Base-by-base conservation (phyloP, 2,329 filamentous ascomycete species). In the Penicillium paneum region DNA sequence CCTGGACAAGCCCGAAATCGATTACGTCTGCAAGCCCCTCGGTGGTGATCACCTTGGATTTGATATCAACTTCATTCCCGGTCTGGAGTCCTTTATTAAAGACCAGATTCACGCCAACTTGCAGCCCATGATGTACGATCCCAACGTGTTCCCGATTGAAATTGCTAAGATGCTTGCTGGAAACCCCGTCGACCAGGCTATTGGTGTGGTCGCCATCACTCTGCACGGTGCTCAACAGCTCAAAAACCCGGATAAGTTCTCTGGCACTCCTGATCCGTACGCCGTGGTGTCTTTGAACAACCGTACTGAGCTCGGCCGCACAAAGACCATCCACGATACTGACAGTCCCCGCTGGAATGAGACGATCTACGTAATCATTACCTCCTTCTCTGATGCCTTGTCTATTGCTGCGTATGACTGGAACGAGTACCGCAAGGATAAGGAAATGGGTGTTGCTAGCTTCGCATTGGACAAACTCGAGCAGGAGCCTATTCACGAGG, bases 31-130 rank as follows among this genome's bases (percentile, higher is more conserved):
- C 81, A 99, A 99, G 74, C 94, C 94, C 3, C 83, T 99, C 13
- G 94, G 94, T 64, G 95, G 95, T 57, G 94, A 99, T 57, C 92
- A 83, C 3, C 90, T 99, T 61, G 94, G 94, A 36, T 97, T 99
- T 71, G 94, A 99, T 68, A 97, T 99, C 81, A 97, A 97, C 77
- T 97, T 99, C 75, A 95, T 99, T 63, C 94, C 94, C 17, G 93
- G 93, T 64, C 82, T 99, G 24, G 92, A 97, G 73, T 83, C 74
- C 53, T 99, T 99, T 74, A 99, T 99, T 66, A 86, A 90, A 70
- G 94, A 99, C 65, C 91, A 96, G 76, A 96, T 99, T 49, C 95
- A 99, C 73, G 89, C 88, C 59, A 97, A 93, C 68, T 78, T 99
- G 46, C 88, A 85, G 2, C 95, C 94, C 0, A 97, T 99, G 88